A percentile compares a stretch with the other conserved stretches of the same genome.
These are phyloP conservation scores for Nakataea oryzae DNA, from an alignment of 2,329 filamentous ascomycete species.

Conservation along the genomic window DNA sequence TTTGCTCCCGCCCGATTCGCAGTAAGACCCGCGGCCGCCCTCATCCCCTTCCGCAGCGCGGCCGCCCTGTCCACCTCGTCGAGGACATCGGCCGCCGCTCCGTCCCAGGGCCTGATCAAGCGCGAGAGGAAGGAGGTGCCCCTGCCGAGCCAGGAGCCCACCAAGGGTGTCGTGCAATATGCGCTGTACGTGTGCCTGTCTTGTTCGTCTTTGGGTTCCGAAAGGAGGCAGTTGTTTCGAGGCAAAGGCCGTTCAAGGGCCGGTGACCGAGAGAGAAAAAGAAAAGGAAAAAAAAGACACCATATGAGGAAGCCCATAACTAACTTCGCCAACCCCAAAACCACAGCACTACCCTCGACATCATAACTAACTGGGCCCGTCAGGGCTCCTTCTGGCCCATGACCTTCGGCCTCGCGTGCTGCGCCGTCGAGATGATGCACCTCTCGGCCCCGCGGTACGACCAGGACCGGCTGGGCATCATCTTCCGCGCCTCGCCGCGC, in stretches of 20 bases:
- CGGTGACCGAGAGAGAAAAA: background rate
- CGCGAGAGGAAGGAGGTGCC: constrained; percentile 59
- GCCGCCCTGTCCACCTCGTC: constrained; percentile 56
- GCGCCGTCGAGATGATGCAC: constrained; percentile 89
- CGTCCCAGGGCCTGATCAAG: constrained; percentile 38
- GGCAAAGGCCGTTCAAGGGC: background rate
- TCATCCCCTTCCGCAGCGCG: constrained; percentile 46
- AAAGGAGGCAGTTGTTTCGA: background rate
- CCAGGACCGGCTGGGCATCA: constrained; percentile 79
- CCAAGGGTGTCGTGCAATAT: constrained; percentile 75
- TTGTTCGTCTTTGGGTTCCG: background rate
- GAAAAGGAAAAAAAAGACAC: background rate
- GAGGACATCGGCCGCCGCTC: constrained; percentile 48
- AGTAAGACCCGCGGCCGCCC: constrained; percentile 6
- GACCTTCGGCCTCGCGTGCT: constrained; percentile 83
- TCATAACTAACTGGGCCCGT: constrained; percentile 73
- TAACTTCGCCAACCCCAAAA: background rate
- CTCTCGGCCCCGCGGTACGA: constrained; percentile 81
- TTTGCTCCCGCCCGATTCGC: background rate
- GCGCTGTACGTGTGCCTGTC: constrained; percentile 57
- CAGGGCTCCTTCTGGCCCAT: constrained; percentile 82
- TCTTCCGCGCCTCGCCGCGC: constrained; percentile 79
- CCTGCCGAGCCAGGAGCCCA: constrained; percentile 66
- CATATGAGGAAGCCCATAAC: background rate
- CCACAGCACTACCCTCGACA: constrained; percentile 63